phyloP scores from a whole-genome alignment of 768 basidiomycete species.

The Guyanaporus albipodus region DNA sequence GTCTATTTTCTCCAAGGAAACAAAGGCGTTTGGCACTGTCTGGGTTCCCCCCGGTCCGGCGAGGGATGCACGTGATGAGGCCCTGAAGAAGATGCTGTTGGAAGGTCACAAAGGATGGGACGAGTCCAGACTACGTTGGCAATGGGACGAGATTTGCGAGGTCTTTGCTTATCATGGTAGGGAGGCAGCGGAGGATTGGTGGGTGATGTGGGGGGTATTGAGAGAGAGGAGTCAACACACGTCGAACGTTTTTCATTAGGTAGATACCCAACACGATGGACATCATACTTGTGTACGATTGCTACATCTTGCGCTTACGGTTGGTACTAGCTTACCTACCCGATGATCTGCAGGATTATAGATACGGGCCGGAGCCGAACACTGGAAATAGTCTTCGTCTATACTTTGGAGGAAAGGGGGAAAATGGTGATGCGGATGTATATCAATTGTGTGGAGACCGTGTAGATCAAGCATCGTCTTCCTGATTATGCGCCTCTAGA shows the following conservation, averaged over 20 bases:
- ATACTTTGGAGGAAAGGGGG: not conserved
- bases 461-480: not conserved
- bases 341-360: slow-evolving; percentile 1
- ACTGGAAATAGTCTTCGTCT: not conserved
- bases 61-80: slow-evolving; percentile 44
- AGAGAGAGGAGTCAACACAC: slow-evolving; percentile 36
- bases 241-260: slow-evolving; percentile 5
- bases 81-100: slow-evolving; percentile 19
- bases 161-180: slow-evolving; percentile 52
- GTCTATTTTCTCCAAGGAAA: slow-evolving; percentile 43
- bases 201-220: slow-evolving; percentile 55
- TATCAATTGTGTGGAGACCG: slow-evolving; percentile 10
- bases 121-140: slow-evolving; percentile 42
- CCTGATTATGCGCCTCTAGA: slow-evolving; percentile 20
- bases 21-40: slow-evolving; percentile 40
- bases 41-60: slow-evolving; percentile 43
- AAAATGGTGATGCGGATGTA: slow-evolving; percentile 17
- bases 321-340: not conserved
- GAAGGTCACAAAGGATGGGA: slow-evolving; percentile 41
- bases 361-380: not conserved
- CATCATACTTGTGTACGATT: slow-evolving; percentile 7
- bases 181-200: slow-evolving; percentile 64
- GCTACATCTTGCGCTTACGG: not conserved
- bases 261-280: slow-evolving; percentile 4
- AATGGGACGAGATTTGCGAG: slow-evolving; percentile 55